phyloP scores from a whole-genome alignment of 2,329 filamentous ascomycete species.

The Pseudogymnoascus sp. region DNA sequence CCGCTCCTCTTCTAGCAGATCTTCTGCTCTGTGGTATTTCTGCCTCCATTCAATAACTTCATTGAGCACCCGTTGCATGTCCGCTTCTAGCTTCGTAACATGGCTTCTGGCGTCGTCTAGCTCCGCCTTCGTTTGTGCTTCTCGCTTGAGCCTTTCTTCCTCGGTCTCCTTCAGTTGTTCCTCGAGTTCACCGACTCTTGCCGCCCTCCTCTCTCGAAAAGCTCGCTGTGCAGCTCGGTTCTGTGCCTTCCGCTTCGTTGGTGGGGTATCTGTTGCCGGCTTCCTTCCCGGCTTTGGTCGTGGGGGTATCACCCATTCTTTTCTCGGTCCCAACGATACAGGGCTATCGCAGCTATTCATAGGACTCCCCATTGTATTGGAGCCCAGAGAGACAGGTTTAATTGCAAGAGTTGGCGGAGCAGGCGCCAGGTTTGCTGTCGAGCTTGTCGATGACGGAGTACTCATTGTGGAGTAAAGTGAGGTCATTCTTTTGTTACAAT shows the following conservation, averaged over 20 bases:
- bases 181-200: conserved; percentile 71
- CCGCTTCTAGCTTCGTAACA: conserved; percentile 52
- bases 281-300: conserved; percentile 87
- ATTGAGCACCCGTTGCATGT: conserved; percentile 55
- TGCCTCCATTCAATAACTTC: conserved; percentile 29
- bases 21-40: conserved; percentile 28
- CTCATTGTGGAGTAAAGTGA: conserved; percentile 22
- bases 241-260: conserved; percentile 89
- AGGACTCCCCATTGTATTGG: conserved; percentile 21
- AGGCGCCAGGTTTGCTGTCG: conserved; percentile 28
- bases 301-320: conserved; percentile 80
- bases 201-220: conserved; percentile 80
- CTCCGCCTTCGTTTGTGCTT: conserved; percentile 43
- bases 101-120: conserved; percentile 33
- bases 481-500: background rate
- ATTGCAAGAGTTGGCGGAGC: conserved; percentile 30
- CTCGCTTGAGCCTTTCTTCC: conserved; percentile 48
- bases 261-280: conserved; percentile 85
- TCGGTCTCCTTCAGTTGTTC: conserved; percentile 58
- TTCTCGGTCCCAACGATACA: conserved; percentile 57
- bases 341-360: conserved; percentile 31
- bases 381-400: conserved; percentile 29
- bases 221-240: conserved; percentile 87
- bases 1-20: conserved; percentile 30
- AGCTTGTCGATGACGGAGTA: conserved; percentile 33